A percentile compares a stretch with the other conserved stretches of the same genome.
Conservation (phyloP, 805 yeast species). For the Jamesozyma rosinii region DNA sequence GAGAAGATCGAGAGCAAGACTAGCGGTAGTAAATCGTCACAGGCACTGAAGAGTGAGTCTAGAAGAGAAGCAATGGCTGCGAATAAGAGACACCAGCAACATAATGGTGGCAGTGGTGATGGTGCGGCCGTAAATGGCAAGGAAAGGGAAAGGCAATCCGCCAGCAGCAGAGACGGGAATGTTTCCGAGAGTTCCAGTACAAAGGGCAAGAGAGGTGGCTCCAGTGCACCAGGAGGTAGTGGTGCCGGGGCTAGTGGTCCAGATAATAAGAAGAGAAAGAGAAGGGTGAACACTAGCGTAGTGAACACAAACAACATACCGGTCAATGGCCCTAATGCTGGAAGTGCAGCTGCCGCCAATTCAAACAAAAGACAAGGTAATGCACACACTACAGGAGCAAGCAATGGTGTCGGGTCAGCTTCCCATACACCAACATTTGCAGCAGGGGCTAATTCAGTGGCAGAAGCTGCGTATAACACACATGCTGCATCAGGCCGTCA, state of each 20-base stretch:
- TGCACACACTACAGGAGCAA: not conserved
- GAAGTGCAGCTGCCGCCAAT: conserved; percentile 4
- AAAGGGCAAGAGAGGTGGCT: not conserved
- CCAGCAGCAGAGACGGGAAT: conserved; percentile 15
- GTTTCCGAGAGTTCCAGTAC: conserved; percentile 4
- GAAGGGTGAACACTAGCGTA: not conserved
- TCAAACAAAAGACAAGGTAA: not conserved
- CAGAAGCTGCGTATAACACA: too few relatives aligned
- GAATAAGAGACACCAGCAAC: conserved; percentile 32
- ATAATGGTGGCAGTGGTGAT: not conserved
- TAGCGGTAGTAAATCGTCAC: conserved; percentile 42
- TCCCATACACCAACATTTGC: not conserved
- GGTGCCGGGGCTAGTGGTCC: not conserved
- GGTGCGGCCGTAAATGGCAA: conserved; percentile 6
- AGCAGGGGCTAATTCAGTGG: not conserved
- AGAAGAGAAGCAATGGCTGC: conserved; percentile 92
- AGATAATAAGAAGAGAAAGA: conserved; percentile 8
- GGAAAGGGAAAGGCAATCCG: conserved; percentile 10
- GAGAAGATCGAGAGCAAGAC: conserved; percentile 23
- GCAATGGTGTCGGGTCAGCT: not conserved
- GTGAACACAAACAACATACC: conserved; percentile 2
- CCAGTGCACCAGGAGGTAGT: not conserved
- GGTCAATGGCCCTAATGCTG: not conserved
- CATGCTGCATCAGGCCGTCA: not conserved
- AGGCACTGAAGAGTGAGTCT: conserved; percentile 70